phyloP scores from a whole-genome alignment of 1,139 yeast species.

The Magnusiomyces starmeri region DNA sequence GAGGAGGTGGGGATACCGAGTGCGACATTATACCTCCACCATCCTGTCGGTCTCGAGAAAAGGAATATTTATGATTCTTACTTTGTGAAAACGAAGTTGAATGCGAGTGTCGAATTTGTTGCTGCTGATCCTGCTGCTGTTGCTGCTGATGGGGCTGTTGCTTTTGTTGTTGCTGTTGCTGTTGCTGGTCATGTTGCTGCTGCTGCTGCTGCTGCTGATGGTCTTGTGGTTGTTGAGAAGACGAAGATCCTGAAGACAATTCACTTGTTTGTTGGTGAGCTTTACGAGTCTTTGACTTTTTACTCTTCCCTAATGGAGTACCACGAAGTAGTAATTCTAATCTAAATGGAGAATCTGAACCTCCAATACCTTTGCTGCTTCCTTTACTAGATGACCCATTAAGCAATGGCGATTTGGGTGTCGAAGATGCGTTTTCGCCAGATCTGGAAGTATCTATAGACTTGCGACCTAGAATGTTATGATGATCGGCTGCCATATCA shows the following conservation, averaged over 20 bases:
- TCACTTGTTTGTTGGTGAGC: neutral
- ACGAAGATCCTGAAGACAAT: too few relatives aligned
- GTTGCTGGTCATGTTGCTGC: neutral
- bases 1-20: neutral
- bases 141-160: neutral
- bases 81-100: too few relatives aligned
- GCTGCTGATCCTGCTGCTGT: neutral
- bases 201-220: neutral
- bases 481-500: neutral
- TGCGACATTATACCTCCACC: too few relatives aligned
- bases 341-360: constrained; percentile 14
- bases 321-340: constrained; percentile 14
- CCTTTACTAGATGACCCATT: neutral
- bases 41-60: too few relatives aligned
- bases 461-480: neutral
- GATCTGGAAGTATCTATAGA: neutral
- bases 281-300: too few relatives aligned
- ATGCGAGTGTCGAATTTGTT: neutral
- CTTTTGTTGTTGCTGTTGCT: neutral
- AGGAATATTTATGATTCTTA: too few relatives aligned
- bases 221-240: neutral
- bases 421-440: neutral
- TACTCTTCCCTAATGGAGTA: constrained; percentile 15
- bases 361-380: neutral
- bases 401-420: neutral